Conservation (phyloP, 768 basidiomycete species). For the Mycena amicta region DNA sequence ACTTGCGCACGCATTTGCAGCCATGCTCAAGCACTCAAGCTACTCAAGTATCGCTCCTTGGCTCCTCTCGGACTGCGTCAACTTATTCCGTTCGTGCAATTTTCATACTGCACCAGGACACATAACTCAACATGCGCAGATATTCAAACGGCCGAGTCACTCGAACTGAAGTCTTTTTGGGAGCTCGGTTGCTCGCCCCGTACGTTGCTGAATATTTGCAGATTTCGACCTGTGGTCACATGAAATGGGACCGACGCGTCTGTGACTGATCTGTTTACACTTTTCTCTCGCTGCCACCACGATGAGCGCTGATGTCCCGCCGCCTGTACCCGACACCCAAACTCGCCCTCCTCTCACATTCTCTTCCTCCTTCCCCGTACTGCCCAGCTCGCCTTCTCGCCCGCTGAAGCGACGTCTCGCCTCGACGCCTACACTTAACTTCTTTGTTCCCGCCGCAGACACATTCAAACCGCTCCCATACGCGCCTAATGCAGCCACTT, state of each 20-base stretch:
- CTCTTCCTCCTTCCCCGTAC: constrained; percentile 27
- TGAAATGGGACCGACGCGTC: constrained; percentile 33
- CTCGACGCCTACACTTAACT: constrained; percentile 51
- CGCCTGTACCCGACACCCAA: neutral
- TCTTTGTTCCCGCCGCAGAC: constrained; percentile 64
- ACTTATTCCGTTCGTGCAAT: constrained; percentile 54
- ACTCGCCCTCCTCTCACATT: constrained; percentile 17
- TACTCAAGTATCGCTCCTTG: no score
- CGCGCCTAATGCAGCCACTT: constrained; percentile 39
- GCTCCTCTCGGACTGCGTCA: constrained; percentile 65
- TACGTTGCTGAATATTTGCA: constrained; percentile 64
- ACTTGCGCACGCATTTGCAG: no score
- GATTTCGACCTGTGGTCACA: constrained; percentile 34
- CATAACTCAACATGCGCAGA: constrained; percentile 36
- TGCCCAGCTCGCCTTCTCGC: constrained; percentile 28
- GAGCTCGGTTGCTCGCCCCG: constrained; percentile 74
- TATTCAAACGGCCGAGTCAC: constrained; percentile 73
- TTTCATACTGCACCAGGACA: neutral
- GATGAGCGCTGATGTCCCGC: neutral
- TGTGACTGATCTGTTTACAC: neutral
- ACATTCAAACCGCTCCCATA: constrained; percentile 72
- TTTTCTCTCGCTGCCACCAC: neutral
- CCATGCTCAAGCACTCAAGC: no score
- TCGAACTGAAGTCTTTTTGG: constrained; percentile 55
- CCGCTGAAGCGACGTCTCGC: constrained; percentile 52